Percentiles rank a stretch among this genome's conserved stretches.
Evolutionary conservation across 495 filamentous ascomycete genomes (phyloP).

Genomic region (Talaromyces stipitatus): DNA sequence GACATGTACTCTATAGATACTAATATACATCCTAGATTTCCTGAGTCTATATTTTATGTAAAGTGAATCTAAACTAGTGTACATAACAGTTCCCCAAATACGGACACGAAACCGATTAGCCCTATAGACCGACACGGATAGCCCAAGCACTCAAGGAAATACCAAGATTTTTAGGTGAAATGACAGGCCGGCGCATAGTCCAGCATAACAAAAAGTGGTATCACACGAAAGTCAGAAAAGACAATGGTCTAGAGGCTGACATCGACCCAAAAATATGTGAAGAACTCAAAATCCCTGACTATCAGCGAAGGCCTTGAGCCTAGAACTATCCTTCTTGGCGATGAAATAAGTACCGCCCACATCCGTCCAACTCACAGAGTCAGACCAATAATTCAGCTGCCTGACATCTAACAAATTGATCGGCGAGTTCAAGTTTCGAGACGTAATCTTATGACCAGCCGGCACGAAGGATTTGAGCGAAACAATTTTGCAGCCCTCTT

Average conservation of each 20-base stretch:
- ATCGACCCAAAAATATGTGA: slow-evolving; percentile 19
- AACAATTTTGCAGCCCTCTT: slow-evolving; percentile 82
- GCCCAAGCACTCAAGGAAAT: neutral
- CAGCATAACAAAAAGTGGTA: slow-evolving; percentile 12
- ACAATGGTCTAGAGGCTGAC: slow-evolving; percentile 5
- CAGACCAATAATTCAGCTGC: slow-evolving; percentile 68
- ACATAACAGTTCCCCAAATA: neutral
- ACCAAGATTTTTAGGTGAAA: neutral
- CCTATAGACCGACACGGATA: neutral
- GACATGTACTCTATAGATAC: neutral
- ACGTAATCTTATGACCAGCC: slow-evolving; percentile 58
- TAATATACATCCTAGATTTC: neutral
- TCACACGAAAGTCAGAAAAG: slow-evolving; percentile 15
- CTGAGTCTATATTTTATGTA: neutral
- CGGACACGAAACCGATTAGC: neutral
- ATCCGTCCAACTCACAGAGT: slow-evolving; percentile 87
- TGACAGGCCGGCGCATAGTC: neutral
- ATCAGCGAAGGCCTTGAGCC: slow-evolving; percentile 40
- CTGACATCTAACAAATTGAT: slow-evolving; percentile 72
- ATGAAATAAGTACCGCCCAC: slow-evolving; percentile 79
- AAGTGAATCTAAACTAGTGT: neutral
- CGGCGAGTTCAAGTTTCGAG: slow-evolving; percentile 63
- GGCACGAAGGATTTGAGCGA: slow-evolving; percentile 77
- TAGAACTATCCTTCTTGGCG: slow-evolving; percentile 68
- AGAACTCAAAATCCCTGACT: slow-evolving; percentile 10